Conservation (phyloP, 805 yeast genomes). For the Maudiozyma bulderi region DNA sequence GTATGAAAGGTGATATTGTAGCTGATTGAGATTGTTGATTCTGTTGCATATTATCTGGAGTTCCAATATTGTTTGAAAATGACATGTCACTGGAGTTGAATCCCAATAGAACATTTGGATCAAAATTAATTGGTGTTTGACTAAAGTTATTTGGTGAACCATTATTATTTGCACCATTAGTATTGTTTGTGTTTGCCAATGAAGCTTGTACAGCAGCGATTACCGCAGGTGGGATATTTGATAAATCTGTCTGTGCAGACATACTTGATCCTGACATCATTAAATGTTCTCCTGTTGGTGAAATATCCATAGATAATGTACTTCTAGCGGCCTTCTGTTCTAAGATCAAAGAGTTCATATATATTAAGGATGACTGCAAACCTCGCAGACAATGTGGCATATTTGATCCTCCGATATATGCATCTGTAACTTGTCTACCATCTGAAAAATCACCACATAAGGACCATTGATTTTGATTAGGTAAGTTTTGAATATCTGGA, state of each 20-base stretch:
- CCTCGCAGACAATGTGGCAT: conserved; percentile 67
- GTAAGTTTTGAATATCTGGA: conserved; percentile 30
- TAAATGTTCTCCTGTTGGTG: not conserved
- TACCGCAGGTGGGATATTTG: not conserved
- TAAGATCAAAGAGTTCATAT: conserved; percentile 43
- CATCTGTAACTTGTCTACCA: conserved; percentile 69
- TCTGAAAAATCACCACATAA: conserved; percentile 79
- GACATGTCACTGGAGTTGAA: not conserved
- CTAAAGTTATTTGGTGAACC: not conserved
- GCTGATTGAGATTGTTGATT: not conserved
- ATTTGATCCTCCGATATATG: conserved; percentile 50
- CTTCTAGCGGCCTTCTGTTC: conserved; percentile 34
- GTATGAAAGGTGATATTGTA: not conserved
- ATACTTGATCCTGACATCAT: not conserved
- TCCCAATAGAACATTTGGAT: not conserved
- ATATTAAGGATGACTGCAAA: conserved; percentile 38
- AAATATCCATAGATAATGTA: conserved; percentile 3
- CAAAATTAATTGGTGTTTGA: conserved; percentile 4
- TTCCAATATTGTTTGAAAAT: not conserved
- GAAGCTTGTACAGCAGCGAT: not conserved
- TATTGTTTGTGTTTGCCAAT: not conserved
- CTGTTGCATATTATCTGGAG: not conserved
- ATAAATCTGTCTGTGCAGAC: not conserved
- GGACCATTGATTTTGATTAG: conserved; percentile 31
- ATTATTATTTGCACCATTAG: not conserved